These are phyloP conservation scores for Forsythia viridissima DNA, from an alignment of 257 asterid genomes.

Conservation along the genomic window DNA sequence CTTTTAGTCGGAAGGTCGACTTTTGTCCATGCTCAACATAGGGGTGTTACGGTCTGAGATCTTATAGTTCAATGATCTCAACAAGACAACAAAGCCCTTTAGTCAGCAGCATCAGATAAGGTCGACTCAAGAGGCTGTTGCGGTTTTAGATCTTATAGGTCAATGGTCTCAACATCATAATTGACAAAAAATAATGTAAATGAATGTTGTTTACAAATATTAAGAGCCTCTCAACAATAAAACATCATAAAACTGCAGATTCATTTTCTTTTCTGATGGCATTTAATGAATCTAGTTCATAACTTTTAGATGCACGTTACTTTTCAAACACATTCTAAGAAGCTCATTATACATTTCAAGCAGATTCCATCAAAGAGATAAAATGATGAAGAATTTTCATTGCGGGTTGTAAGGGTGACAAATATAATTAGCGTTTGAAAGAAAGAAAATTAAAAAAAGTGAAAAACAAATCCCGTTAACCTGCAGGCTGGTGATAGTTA, in stretches of 20 bases:
- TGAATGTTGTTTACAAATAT: not conserved
- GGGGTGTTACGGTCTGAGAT: too few relatives aligned
- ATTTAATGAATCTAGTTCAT: not conserved
- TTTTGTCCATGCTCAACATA: not conserved
- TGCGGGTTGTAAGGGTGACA: conserved; percentile 15
- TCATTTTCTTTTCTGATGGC: not conserved
- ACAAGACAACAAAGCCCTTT: too few relatives aligned
- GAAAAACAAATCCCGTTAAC: not conserved
- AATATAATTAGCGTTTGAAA: conserved; percentile 5
- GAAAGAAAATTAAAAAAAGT: not conserved
- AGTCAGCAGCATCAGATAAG: too few relatives aligned
- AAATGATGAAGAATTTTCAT: not conserved
- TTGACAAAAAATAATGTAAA: not conserved
- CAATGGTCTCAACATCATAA: not conserved
- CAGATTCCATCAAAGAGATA: not conserved
- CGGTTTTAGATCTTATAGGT: not conserved
- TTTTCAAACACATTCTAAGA: not conserved
- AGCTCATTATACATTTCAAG: not conserved
- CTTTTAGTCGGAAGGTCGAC: too few relatives aligned
- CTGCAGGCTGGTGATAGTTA: conserved; percentile 10
- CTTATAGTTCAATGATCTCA: too few relatives aligned
- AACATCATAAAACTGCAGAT: not conserved
- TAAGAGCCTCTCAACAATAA: not conserved
- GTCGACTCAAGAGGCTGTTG: not conserved
- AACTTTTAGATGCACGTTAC: not conserved